These are phyloP conservation scores for Aphelidium insulamus DNA, from an alignment of 371 early-diverging fungal genomes.

Conservation along the genomic window DNA sequence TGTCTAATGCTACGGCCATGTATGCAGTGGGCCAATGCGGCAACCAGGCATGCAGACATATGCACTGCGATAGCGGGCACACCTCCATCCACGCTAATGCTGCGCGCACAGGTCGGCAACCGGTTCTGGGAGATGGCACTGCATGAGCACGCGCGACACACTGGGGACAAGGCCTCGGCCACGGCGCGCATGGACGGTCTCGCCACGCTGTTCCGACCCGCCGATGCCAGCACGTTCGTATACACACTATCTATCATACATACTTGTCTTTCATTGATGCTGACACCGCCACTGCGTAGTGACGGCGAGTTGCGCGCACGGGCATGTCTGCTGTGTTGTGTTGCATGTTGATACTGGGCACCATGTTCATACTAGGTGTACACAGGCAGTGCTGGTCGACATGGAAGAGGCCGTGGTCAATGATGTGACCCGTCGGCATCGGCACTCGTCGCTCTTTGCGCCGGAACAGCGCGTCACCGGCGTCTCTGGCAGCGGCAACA, in stretches of 20 bases:
- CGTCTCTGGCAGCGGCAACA: slow-evolving; percentile 25
- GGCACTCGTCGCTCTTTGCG: slow-evolving; percentile 15
- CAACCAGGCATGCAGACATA: slow-evolving; percentile 27
- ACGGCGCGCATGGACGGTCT: background rate
- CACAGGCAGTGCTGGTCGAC: slow-evolving; percentile 18
- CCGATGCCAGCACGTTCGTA: background rate
- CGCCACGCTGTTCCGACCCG: background rate
- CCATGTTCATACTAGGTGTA: background rate
- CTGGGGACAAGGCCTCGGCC: background rate
- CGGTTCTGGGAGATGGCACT: slow-evolving; percentile 27
- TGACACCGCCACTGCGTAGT: slow-evolving; percentile 6
- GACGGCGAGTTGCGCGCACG: slow-evolving; percentile 1
- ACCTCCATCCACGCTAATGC: background rate
- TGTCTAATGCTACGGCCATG: background rate
- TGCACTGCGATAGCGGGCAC: background rate
- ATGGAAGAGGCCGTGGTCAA: slow-evolving; percentile 27
- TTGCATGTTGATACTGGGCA: background rate
- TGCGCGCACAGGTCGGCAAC: slow-evolving; percentile 13
- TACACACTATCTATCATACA: background rate
- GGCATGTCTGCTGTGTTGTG: background rate
- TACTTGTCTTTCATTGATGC: slow-evolving; percentile 6
- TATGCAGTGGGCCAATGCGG: slow-evolving; percentile 25
- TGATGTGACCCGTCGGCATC: slow-evolving; percentile 8
- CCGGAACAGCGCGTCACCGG: slow-evolving; percentile 12
- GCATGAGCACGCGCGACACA: slow-evolving; percentile 15